phyloP scores from a whole-genome alignment of 495 filamentous ascomycete species.

The Penicillium canescens region DNA sequence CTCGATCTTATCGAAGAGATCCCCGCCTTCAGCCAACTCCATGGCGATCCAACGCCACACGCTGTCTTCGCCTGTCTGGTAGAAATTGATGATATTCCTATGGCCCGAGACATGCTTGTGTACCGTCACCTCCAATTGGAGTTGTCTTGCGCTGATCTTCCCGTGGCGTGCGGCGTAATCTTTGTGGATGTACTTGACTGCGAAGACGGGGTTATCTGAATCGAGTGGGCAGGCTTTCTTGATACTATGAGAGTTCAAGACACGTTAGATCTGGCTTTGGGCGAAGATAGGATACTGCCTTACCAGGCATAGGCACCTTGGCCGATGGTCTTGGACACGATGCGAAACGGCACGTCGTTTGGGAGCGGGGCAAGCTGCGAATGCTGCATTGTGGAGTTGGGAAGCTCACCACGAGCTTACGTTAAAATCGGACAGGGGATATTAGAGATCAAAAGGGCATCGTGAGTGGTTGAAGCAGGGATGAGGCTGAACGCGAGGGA shows the following conservation, averaged over 20 bases:
- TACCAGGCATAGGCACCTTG: constrained; percentile 97
- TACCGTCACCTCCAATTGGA: constrained; percentile 83
- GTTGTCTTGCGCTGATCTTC: constrained; percentile 82
- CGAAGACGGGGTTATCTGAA: constrained; percentile 74
- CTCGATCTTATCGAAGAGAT: constrained; percentile 99
- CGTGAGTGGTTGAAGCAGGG: constrained; percentile 12
- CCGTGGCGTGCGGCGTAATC: constrained; percentile 87
- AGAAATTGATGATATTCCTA: constrained; percentile 90
- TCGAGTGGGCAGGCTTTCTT: constrained; percentile 85
- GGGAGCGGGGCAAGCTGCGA: constrained; percentile 90
- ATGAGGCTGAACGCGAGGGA: not conserved
- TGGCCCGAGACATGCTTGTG: constrained; percentile 87
- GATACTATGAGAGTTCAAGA: constrained; percentile 57
- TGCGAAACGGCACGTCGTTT: constrained; percentile 82
- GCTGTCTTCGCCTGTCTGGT: constrained; percentile 79
- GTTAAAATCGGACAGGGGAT: not conserved
- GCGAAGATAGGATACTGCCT: constrained; percentile 26
- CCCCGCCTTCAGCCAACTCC: constrained; percentile 93
- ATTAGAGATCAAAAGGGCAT: constrained; percentile 8
- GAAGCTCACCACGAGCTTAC: not conserved
- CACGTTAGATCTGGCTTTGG: not conserved
- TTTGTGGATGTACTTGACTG: constrained; percentile 98
- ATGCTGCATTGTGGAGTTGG: constrained; percentile 54
- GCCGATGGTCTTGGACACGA: constrained; percentile 95
- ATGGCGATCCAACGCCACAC: constrained; percentile 98